Conservation (phyloP, 2,329 filamentous ascomycete genomes). For the Orbilia quercus region DNA sequence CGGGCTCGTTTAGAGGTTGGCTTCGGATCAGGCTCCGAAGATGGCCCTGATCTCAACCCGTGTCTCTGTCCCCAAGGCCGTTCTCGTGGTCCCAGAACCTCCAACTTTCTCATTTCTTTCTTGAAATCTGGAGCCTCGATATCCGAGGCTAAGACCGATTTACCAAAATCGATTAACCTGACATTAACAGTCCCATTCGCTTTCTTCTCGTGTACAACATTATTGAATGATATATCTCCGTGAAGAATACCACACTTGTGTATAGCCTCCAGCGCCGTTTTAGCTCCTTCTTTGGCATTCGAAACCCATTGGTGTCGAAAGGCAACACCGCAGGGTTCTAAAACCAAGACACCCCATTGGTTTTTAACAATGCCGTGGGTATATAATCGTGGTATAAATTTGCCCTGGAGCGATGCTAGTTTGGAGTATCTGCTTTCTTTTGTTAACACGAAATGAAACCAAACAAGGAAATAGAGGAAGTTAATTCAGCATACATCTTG, state of each 20-base stretch:
- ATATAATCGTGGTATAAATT: conserved; percentile 4
- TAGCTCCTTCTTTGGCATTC: not conserved
- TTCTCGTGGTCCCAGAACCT: not conserved
- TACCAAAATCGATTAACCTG: not conserved
- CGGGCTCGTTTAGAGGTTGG: too few species aligned
- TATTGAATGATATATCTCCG: not conserved
- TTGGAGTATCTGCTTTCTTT: conserved; percentile 11
- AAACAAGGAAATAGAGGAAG: too few species aligned
- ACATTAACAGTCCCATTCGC: not conserved
- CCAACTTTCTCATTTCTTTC: not conserved
- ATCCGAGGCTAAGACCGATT: not conserved
- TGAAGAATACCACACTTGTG: conserved; percentile 2
- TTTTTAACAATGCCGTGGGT: not conserved
- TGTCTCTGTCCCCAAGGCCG: not conserved
- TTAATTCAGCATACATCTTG: too few species aligned
- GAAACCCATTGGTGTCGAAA: not conserved
- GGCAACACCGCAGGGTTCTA: conserved; percentile 4
- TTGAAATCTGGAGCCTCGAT: not conserved
- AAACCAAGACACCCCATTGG: conserved; percentile 3
- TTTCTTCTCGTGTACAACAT: not conserved
- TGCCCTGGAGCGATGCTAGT: not conserved
- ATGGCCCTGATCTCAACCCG: too few species aligned
- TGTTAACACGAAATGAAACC: too few species aligned
- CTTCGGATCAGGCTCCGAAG: too few species aligned
- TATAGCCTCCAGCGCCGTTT: not conserved